Evolutionary conservation across 306 rosid species (phyloP).

Genomic region (Arachis stenosperma): DNA sequence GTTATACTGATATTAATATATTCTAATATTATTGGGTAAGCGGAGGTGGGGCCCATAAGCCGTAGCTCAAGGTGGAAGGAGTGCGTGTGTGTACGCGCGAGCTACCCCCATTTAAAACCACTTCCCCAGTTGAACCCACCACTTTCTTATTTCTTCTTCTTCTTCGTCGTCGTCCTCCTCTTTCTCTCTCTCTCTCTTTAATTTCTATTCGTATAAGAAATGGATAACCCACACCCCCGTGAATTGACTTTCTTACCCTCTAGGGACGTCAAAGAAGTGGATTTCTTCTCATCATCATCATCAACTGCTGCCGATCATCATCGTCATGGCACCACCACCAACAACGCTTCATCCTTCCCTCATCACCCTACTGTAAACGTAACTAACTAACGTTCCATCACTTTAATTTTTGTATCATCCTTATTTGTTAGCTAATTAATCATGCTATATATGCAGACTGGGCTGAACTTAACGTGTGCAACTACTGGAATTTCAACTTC

Average conservation of each 20-base stretch:
- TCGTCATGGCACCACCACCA: background rate
- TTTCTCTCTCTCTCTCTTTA: background rate
- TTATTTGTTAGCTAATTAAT: background rate
- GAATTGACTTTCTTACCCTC: slow-evolving; percentile 46
- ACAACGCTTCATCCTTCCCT: slow-evolving; percentile 27
- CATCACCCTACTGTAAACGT: slow-evolving; percentile 39
- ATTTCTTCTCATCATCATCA: slow-evolving; percentile 41
- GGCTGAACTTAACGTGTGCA: slow-evolving; percentile 40
- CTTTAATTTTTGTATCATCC: background rate
- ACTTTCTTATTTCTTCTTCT: background rate
- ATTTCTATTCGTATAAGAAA: background rate
- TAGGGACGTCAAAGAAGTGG: slow-evolving; percentile 47
- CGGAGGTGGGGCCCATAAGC: background rate
- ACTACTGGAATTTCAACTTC: slow-evolving; percentile 3
- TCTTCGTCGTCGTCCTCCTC: background rate
- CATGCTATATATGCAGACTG: slow-evolving; percentile 37
- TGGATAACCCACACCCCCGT: slow-evolving; percentile 48
- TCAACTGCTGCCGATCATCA: background rate
- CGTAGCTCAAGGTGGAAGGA: slow-evolving; percentile 36
- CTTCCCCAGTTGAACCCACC: slow-evolving; percentile 33
- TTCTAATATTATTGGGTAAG: too few species aligned
- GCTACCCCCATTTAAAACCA: slow-evolving; percentile 25
- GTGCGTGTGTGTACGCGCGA: slow-evolving; percentile 23
- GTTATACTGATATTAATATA: too few species aligned
- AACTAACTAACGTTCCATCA: slow-evolving; percentile 16